Percentiles rank a stretch among this genome's conserved stretches.
phyloP scores from a whole-genome alignment of 2,329 filamentous ascomycete species.

The Didymella pinodella region DNA sequence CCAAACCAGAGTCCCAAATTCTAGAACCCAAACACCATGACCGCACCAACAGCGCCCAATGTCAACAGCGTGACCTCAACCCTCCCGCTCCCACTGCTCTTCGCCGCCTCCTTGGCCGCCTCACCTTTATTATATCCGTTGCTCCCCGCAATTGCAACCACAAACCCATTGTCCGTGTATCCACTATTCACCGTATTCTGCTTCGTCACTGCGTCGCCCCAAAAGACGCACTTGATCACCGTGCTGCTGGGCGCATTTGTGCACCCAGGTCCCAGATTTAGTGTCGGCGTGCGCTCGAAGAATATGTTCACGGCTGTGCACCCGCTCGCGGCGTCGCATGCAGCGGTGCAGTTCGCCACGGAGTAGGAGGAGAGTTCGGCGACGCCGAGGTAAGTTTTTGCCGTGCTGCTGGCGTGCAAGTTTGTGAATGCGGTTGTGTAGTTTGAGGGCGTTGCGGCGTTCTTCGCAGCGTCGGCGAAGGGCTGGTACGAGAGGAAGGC shows the following conservation, averaged over 20 bases:
- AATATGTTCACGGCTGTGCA: constrained; percentile 39
- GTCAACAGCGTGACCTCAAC: background rate
- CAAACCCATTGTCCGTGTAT: constrained; percentile 23
- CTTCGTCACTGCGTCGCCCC: constrained; percentile 24
- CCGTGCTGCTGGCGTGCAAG: constrained; percentile 34
- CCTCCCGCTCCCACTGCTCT: constrained; percentile 4
- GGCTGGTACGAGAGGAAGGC: constrained; percentile 30
- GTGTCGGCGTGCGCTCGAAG: constrained; percentile 33
- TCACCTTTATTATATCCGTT: constrained; percentile 32
- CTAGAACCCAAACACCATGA: constrained; percentile 7
- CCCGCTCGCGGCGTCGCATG: constrained; percentile 24
- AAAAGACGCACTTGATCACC: constrained; percentile 35
- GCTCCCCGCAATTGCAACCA: constrained; percentile 27
- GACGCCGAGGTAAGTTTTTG: constrained; percentile 31
- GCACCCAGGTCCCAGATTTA: constrained; percentile 23
- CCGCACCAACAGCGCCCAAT: constrained; percentile 4
- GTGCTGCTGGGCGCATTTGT: constrained; percentile 29
- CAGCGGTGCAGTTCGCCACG: constrained; percentile 32
- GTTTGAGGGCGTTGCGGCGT: constrained; percentile 34
- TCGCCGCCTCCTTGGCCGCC: constrained; percentile 17
- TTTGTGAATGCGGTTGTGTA: constrained; percentile 38
- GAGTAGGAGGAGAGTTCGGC: constrained; percentile 37
- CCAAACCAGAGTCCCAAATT: too few species aligned
- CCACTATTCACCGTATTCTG: constrained; percentile 23
- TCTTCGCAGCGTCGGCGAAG: constrained; percentile 24